phyloP scores from a whole-genome alignment of 306 rosid species.

The Prunus davidiana region DNA sequence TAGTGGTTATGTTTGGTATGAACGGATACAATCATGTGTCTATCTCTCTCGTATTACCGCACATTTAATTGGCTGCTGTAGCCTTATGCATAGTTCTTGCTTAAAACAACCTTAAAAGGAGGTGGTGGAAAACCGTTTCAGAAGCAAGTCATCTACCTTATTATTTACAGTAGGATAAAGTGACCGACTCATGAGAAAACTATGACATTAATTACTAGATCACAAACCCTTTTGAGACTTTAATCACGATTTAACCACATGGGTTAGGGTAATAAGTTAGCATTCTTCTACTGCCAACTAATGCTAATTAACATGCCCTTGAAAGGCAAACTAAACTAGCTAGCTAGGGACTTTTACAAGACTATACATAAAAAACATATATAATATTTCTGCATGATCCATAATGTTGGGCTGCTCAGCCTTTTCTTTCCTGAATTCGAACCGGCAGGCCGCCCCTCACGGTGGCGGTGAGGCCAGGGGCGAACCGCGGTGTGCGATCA shows the following conservation, averaged over 20 bases:
- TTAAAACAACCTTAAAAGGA: too few species aligned
- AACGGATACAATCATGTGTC: too few species aligned
- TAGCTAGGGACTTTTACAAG: too few species aligned
- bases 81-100: not conserved
- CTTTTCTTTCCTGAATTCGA: conserved; percentile 36
- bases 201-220: not conserved
- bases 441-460: conserved; percentile 71
- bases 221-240: not conserved
- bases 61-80: not conserved
- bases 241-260: not conserved
- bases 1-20: too few species aligned
- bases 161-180: not conserved
- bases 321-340: not conserved
- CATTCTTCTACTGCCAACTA: not conserved
- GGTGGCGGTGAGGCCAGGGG: conserved; percentile 71
- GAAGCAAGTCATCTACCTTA: too few species aligned
- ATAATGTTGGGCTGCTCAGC: not conserved
- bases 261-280: not conserved
- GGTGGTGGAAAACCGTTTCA: too few species aligned
- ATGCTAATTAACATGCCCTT: not conserved
- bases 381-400: not conserved
- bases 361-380: too few species aligned
- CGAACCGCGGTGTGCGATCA: conserved; percentile 36
- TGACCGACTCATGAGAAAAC: not conserved
- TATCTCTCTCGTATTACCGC: too few species aligned